A percentile compares a stretch with the other conserved stretches of the same genome.
These are phyloP conservation scores for Cyamopsis tetragonoloba DNA, from an alignment of 306 rosid species.

Conservation along the genomic window DNA sequence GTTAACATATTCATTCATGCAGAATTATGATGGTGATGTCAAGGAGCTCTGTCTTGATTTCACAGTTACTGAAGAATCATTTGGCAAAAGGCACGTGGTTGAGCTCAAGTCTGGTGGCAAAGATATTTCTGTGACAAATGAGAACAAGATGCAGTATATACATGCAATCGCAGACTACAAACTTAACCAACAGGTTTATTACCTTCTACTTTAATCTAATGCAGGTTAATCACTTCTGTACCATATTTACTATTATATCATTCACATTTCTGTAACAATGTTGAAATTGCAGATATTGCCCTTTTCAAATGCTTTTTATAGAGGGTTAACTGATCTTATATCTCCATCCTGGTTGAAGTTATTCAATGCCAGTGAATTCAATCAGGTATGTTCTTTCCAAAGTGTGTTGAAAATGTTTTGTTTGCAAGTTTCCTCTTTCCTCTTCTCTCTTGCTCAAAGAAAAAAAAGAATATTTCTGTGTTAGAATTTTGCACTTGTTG, in stretches of 20 bases:
- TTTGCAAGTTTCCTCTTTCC: constrained; percentile 7
- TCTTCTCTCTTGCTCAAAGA: background rate
- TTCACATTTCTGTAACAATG: constrained; percentile 24
- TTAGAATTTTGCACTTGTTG: background rate
- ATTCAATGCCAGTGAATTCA: constrained; percentile 90
- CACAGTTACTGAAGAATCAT: constrained; percentile 94
- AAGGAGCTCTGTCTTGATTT: constrained; percentile 85
- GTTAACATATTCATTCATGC: constrained; percentile 41
- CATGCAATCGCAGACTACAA: constrained; percentile 97
- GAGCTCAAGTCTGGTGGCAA: constrained; percentile 94
- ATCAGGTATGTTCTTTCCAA: constrained; percentile 65
- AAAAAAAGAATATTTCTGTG: background rate
- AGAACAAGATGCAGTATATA: constrained; percentile 93
- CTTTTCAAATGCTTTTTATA: constrained; percentile 83
- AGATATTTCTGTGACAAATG: constrained; percentile 75
- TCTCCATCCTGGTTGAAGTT: constrained; percentile 95
- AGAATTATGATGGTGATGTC: constrained; percentile 84
- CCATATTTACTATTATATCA: background rate
- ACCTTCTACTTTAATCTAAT: constrained; percentile 22
- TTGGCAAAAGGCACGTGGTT: constrained; percentile 64
- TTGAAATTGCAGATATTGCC: constrained; percentile 72
- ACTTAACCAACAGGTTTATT: constrained; percentile 85
- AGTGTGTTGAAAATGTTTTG: constrained; percentile 13
- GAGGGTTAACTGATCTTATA: constrained; percentile 89
- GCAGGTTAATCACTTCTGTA: constrained; percentile 8